Percentiles rank a stretch among this genome's conserved stretches.
Conservation (phyloP, 306 rosid species). For the Malus orientalis region DNA sequence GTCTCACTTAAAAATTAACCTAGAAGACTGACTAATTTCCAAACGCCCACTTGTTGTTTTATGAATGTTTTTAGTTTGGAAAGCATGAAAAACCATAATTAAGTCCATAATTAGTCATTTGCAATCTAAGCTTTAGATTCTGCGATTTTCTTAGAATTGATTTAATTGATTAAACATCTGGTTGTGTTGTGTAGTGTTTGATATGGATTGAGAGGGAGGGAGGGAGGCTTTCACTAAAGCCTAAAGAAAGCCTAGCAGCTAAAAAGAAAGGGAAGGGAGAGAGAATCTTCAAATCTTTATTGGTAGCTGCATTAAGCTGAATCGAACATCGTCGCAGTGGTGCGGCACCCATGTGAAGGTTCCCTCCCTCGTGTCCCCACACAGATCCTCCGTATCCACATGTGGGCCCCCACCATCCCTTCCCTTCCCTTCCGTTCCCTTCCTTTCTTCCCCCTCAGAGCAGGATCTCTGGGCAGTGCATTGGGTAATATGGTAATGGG, state of each 20-base stretch:
- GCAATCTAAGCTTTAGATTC: conserved; percentile 37
- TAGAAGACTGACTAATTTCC: conserved; percentile 1
- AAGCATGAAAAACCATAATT: neutral
- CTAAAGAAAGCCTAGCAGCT: neutral
- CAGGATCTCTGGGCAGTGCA: neutral
- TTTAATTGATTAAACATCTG: neutral
- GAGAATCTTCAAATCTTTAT: conserved; percentile 7
- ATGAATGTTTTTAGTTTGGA: conserved; percentile 4
- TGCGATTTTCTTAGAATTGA: conserved; percentile 3
- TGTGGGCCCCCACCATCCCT: conserved; percentile 31
- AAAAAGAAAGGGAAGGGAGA: neutral
- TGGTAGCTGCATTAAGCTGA: neutral
- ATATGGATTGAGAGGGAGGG: neutral
- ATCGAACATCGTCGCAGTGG: conserved; percentile 14
- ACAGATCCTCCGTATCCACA: conserved; percentile 73
- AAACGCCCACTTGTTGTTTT: conserved; percentile 1
- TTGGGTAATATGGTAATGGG: neutral
- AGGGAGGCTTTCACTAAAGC: neutral
- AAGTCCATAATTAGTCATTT: neutral
- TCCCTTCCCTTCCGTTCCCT: neutral
- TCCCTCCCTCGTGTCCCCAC: conserved; percentile 44
- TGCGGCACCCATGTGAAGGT: conserved; percentile 60
- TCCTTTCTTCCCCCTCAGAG: neutral
- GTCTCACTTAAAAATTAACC: neutral
- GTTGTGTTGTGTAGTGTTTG: neutral